Evolutionary conservation across 148 eudicot species (phyloP), one percentile per base, ranked within the genome.

Genomic region (Dianthus caryophyllus): DNA sequence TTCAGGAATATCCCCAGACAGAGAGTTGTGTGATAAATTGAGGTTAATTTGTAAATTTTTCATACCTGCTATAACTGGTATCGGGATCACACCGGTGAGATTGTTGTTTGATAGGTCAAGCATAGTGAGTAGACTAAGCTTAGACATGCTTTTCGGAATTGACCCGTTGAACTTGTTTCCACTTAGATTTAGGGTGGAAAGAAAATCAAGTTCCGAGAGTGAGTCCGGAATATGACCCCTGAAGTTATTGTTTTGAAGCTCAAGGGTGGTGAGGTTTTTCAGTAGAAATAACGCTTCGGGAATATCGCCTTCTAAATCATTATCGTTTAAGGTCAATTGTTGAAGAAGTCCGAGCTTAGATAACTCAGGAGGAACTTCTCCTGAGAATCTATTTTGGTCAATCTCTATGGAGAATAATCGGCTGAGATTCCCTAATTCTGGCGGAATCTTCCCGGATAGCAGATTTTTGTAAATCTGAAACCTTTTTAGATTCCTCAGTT

Each of bases 41-140:
- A 90, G 72, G 73, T 76, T 79, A 7, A 59, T 48, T 69, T 90
- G 96, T 75, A 93, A 43, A 27, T 64, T 76, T 68, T 75, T 88
- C 90, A 89, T 73, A 41, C 82, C 69, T 30, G 90, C 74, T 15
- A 90, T 68, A 53, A 93, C 67, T 17, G 78, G 17, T 36, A 74
- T 78, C 15, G 89, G 83, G 72, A 93, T 72, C 2, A 79, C 43
- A 30, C 97, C 98, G 9, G 50, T 84, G 27, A 93, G 79, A 66
- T 67, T 65, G 72, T 90, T 94, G 73, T 70, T 68, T 12, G 98
- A 90, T 49, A 94, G 82, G 78, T 94, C 92, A 62, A 94, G 67
- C 57, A 48, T 65, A 39, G 67, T 74, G 62, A 90, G 29, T 6
- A 73, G 76, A 66, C 15, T 63, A 15, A 88, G 96, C 9, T 41